A percentile compares a stretch with the other conserved stretches of the same genome.
Evolutionary conservation across 306 rosid genomes (phyloP).

Genomic region (Citrullus mucosospermus): DNA sequence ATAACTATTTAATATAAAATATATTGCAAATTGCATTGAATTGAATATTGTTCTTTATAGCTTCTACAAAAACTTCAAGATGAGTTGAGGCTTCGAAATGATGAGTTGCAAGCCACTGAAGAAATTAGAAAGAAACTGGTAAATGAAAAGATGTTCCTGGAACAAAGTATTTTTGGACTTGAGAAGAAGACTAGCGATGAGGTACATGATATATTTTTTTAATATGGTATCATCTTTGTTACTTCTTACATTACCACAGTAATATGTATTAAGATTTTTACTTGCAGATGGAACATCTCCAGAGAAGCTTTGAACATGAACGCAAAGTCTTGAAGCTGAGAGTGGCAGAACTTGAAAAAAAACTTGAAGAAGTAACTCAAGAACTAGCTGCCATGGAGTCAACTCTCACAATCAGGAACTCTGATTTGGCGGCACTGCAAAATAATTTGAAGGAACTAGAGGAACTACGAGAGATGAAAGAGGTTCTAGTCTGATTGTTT

Average conservation of each 20-base stretch:
- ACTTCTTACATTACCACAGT: constrained; percentile 3
- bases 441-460: constrained; percentile 68
- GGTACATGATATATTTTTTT: constrained; percentile 28
- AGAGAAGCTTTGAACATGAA: constrained; percentile 47
- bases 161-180: constrained; percentile 37
- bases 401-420: constrained; percentile 41
- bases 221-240: constrained; percentile 3
- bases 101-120: constrained; percentile 49
- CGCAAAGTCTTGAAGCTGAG: constrained; percentile 37
- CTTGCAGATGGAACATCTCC: constrained; percentile 48
- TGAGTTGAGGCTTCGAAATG: constrained; percentile 47
- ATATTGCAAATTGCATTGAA: not conserved
- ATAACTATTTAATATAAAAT: not conserved
- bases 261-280: constrained; percentile 11
- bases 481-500: constrained; percentile 28
- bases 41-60: constrained; percentile 19
- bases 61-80: constrained; percentile 51
- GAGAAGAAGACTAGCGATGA: constrained; percentile 56
- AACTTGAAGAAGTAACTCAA: constrained; percentile 36
- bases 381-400: constrained; percentile 45
- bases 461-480: constrained; percentile 95
- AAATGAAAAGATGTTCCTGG: constrained; percentile 45
- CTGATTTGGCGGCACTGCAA: constrained; percentile 49
- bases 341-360: constrained; percentile 53
- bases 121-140: constrained; percentile 45